Evolutionary conservation across 352 stramenopile genomes (phyloP).

Genomic region (Pythium apleroticum): DNA sequence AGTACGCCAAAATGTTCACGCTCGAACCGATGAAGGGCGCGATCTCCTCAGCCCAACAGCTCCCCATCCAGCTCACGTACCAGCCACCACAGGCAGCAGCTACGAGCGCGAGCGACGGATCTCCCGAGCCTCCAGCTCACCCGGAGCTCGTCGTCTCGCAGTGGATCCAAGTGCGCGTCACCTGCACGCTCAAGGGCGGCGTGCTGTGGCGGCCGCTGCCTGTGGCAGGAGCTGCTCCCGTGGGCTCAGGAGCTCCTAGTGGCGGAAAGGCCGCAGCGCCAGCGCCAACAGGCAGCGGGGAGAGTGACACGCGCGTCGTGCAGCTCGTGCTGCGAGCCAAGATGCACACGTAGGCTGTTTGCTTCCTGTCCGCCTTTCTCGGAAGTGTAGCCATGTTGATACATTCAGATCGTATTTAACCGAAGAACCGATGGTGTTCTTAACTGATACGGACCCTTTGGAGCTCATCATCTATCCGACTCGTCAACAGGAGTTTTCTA

Average conservation of each 20-base stretch:
- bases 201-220: conserved; percentile 26
- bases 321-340: conserved; percentile 29
- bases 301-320: conserved; percentile 26
- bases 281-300: not conserved
- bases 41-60: conserved; percentile 51
- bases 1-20: conserved; percentile 62
- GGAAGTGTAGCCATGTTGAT: conserved; percentile 18
- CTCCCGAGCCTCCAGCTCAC: not conserved
- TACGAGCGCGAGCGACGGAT: not conserved
- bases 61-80: conserved; percentile 60
- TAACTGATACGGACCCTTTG: conserved; percentile 3
- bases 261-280: conserved; percentile 5
- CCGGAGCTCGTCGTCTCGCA: conserved; percentile 27
- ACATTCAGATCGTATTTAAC: conserved; percentile 21
- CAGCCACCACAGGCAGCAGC: conserved; percentile 18
- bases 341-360: conserved; percentile 17
- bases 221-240: not conserved
- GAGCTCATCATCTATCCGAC: conserved; percentile 1
- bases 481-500: not conserved
- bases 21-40: conserved; percentile 68
- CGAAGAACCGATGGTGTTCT: conserved; percentile 1
- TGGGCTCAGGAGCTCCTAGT: not conserved
- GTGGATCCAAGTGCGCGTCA: conserved; percentile 34
- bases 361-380: not conserved
- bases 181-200: conserved; percentile 28